Conservation (phyloP, 331 rosid genomes). For the Rhamnella rubrinervis region DNA sequence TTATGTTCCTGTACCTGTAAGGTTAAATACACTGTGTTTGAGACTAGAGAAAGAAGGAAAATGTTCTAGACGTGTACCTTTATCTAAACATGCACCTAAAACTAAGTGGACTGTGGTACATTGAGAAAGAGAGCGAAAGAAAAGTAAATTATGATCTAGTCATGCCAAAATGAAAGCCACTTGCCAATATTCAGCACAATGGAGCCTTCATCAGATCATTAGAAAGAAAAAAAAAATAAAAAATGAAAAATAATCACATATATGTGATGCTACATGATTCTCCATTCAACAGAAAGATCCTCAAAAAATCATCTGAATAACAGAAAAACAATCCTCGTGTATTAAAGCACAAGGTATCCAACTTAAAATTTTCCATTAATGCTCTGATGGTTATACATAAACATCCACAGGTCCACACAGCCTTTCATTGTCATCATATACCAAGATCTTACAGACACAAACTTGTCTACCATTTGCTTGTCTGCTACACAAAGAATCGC, state of each 20-base stretch:
- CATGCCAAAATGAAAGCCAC: neutral
- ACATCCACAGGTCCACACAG: no score
- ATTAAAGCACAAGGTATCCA: neutral
- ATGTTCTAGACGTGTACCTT: neutral
- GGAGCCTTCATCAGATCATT: neutral
- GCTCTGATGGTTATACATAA: no score
- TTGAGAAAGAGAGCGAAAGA: neutral
- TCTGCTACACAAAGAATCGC: no score
- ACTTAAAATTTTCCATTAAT: neutral
- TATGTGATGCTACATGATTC: neutral
- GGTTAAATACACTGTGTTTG: slow-evolving; percentile 4
- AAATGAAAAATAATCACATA: neutral
- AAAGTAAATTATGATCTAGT: neutral
- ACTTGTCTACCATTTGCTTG: no score
- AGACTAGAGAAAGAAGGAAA: slow-evolving; percentile 16
- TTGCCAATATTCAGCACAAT: neutral
- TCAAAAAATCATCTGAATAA: neutral
- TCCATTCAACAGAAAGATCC: neutral
- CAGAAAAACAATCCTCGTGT: neutral
- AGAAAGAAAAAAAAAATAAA: neutral
- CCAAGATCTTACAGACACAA: no score
- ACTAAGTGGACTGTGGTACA: no score
- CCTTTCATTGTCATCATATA: no score
- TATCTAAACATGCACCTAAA: slow-evolving; percentile 1
- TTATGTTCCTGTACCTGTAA: slow-evolving; percentile 97